Evolutionary conservation across 2,329 filamentous ascomycete species (phyloP).

Genomic region (Ceratocystis eucalypticola): DNA sequence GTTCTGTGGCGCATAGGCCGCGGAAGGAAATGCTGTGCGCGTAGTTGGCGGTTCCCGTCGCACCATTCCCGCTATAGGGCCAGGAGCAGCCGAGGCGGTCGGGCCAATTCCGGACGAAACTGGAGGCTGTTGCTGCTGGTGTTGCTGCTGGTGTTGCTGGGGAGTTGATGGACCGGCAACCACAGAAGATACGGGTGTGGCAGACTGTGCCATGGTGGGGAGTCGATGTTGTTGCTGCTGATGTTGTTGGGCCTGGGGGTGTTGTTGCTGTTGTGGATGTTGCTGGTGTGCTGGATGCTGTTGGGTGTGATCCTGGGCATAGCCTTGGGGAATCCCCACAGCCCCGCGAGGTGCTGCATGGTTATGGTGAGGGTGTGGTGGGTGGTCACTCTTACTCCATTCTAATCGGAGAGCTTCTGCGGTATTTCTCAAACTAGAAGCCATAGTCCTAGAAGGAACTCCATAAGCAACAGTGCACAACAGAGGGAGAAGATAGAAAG

Average conservation of each 20-base stretch:
- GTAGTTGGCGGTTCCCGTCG: conserved; percentile 5
- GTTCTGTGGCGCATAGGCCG: conserved; percentile 7
- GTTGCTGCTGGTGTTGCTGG: neutral
- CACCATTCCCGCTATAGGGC: neutral
- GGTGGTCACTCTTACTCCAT: conserved; percentile 16
- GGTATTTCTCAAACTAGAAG: conserved; percentile 8
- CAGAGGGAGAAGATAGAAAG: neutral
- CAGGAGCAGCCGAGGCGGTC: neutral
- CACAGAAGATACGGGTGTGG: conserved; percentile 11
- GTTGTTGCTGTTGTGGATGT: conserved; percentile 15
- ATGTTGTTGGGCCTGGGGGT: conserved; percentile 7
- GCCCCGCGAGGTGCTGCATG: neutral
- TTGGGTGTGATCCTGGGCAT: conserved; percentile 10
- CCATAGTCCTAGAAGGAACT: conserved; percentile 6
- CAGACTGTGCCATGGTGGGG: conserved; percentile 6
- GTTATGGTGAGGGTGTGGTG: conserved; percentile 10
- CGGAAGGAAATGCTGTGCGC: neutral
- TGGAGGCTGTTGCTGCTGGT: conserved; percentile 4
- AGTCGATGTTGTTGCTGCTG: conserved; percentile 12
- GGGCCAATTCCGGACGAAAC: conserved; percentile 7
- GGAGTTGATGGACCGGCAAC: conserved; percentile 4
- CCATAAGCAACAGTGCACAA: neutral
- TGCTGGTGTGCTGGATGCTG: conserved; percentile 10
- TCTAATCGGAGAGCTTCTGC: conserved; percentile 14
- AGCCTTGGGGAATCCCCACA: neutral